Base-by-base conservation (phyloP, 2,329 filamentous ascomycete species). In the Microcyclospora tardicrescens region DNA sequence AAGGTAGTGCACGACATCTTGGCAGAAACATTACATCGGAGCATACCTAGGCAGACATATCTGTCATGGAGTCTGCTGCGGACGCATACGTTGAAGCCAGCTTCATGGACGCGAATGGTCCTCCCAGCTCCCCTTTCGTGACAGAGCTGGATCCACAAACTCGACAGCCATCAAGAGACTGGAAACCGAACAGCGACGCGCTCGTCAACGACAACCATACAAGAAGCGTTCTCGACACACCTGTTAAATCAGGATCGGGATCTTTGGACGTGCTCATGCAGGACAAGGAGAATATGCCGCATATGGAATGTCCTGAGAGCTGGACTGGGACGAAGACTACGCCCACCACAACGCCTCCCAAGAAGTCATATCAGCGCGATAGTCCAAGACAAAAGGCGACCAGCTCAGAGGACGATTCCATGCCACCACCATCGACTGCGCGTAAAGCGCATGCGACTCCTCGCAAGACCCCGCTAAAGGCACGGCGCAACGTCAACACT, bases 111-210 rank as follows among this genome's bases (percentile, higher is more conserved):
- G 58, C 65, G 33, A 48, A 54, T 35, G 51, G 51, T 13, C 60
- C 59, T 16, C 62, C 62, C 5, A 68, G 65, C 39, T 70, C 67
- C 29, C 67, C 67, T 11, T 71, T 69, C 49, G 51, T 66, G n/a
- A 55, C 61, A 32, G 60, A 68, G 38, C 50, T 68, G 36, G 61
- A 62, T 13, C 47, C 61, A 16, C 43, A 48, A 10, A 57, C 50
- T 48, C 46, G 56, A 38, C 48, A 45, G 10, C 40, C 53, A 12
- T 58, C 52, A 48, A 51, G 52, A 45, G 46, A 52, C 44, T 55
- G 50, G 49, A 43, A 45, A 16, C 32, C 40, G 24, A 24, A 24
- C 19, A 24, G 19, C 4, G 12, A 32, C 30, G 14, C 30, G 30
- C 30, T 32, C 8, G 30, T 32, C 30, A 32, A 32, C 30, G 44